These are phyloP conservation scores for Theobroma grandiflorum DNA, from an alignment of 441 rosid species.

Conservation along the genomic window DNA sequence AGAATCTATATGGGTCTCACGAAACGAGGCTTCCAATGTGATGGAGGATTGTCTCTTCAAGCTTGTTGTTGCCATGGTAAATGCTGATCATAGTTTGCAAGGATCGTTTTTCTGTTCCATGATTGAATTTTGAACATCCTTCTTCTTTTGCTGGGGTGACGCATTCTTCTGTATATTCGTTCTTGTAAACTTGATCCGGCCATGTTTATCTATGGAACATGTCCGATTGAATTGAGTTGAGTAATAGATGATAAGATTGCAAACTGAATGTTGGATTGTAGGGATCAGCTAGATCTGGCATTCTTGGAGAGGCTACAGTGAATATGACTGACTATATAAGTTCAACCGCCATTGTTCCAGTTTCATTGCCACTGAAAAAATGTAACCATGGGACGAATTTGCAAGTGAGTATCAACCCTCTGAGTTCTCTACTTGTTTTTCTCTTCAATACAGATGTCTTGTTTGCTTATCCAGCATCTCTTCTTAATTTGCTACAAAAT, in stretches of 20 bases:
- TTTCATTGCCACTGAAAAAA: slow-evolving; percentile 64
- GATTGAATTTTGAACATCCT: not conserved
- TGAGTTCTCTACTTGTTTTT: not conserved
- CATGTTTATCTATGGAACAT: not conserved
- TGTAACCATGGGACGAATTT: slow-evolving; percentile 57
- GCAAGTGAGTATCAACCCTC: slow-evolving; percentile 48
- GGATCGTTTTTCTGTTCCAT: not conserved
- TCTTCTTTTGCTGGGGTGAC: not conserved
- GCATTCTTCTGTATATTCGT: not conserved
- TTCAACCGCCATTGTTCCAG: slow-evolving; percentile 41
- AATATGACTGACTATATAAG: slow-evolving; percentile 51
- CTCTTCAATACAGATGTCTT: not conserved
- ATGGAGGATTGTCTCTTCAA: slow-evolving; percentile 54
- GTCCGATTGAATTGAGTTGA: not conserved
- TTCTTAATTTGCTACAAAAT: too few relatives aligned
- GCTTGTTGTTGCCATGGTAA: slow-evolving; percentile 61
- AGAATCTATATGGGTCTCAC: slow-evolving; percentile 53
- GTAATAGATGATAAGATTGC: not conserved
- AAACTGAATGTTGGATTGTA: slow-evolving; percentile 27
- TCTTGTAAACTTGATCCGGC: not conserved
- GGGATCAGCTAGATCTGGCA: slow-evolving; percentile 69
- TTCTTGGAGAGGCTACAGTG: slow-evolving; percentile 65
- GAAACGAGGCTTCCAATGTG: slow-evolving; percentile 46
- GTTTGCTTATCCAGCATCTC: too few relatives aligned
- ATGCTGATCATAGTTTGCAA: not conserved